Conservation (phyloP, 441 rosid species). For the Erodium trifolium region DNA sequence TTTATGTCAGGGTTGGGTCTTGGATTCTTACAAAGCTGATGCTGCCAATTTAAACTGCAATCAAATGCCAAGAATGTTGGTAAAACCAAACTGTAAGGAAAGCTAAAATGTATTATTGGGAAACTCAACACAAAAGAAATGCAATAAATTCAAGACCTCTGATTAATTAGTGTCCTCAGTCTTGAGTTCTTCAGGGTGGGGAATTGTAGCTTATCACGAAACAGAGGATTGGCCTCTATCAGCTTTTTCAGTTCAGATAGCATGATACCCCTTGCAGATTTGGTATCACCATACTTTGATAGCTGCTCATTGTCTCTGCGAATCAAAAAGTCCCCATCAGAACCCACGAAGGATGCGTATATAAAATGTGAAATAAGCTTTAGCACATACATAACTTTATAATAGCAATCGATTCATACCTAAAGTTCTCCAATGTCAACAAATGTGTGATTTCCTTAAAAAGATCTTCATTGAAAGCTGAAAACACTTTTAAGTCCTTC, state of each 20-base stretch:
- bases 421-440: slow-evolving; percentile 64
- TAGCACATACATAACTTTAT: not conserved
- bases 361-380: not conserved
- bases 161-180: slow-evolving; percentile 68
- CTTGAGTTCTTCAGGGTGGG: slow-evolving; percentile 71
- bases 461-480: slow-evolving; percentile 68
- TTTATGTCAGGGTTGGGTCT: slow-evolving; percentile 76
- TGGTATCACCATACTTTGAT: slow-evolving; percentile 68
- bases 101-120: not conserved
- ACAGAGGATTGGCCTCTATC: slow-evolving; percentile 78
- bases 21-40: slow-evolving; percentile 75
- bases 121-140: slow-evolving; percentile 11
- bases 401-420: slow-evolving; percentile 27
- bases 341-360: not conserved
- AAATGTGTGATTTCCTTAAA: slow-evolving; percentile 78
- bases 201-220: slow-evolving; percentile 80
- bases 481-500: slow-evolving; percentile 72
- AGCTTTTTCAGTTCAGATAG: slow-evolving; percentile 64
- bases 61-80: slow-evolving; percentile 13
- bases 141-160: slow-evolving; percentile 38
- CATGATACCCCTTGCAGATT: slow-evolving; percentile 76
- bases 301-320: slow-evolving; percentile 73
- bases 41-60: slow-evolving; percentile 83
- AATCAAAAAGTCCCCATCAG: slow-evolving; percentile 7
- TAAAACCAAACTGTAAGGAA: not conserved